phyloP scores from a whole-genome alignment of 176 grass and related monocot species.

The Themeda triandra region DNA sequence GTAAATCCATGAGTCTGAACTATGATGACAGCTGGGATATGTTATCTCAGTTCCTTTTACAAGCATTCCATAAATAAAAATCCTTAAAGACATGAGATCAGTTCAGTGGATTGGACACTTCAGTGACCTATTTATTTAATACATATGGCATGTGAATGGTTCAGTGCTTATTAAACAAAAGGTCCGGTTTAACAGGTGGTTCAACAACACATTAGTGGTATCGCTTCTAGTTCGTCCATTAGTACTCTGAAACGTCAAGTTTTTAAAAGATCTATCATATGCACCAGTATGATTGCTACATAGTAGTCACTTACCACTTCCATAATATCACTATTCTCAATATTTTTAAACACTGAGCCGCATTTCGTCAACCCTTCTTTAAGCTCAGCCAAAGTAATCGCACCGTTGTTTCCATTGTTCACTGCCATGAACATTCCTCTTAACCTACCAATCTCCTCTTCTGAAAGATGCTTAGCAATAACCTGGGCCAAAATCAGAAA shows the following conservation, averaged over 20 bases:
- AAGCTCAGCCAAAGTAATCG: conserved; percentile 60
- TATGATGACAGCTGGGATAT: not conserved
- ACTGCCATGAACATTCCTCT: conserved; percentile 62
- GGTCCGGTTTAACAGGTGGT: not conserved
- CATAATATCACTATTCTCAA: conserved; percentile 45
- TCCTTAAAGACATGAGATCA: not conserved
- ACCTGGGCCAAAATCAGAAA: conserved; percentile 30
- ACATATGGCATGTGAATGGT: not conserved
- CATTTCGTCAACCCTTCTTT: conserved; percentile 54
- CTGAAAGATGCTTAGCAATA: conserved; percentile 56
- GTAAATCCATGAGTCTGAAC: not conserved
- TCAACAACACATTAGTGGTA: not conserved
- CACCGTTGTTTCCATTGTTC: conserved; percentile 38
- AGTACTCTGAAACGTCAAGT: not conserved
- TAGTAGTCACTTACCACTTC: conserved; percentile 50
- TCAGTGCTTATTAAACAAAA: not conserved
- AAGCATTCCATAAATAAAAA: not conserved
- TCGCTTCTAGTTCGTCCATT: not conserved
- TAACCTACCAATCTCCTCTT: conserved; percentile 66
- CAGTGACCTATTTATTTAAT: not conserved
- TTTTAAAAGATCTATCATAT: not conserved
- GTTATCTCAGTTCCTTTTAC: not conserved
- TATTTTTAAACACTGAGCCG: conserved; percentile 41
- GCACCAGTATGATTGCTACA: not conserved
- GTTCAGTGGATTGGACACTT: not conserved